Evolutionary conservation across 2,329 filamentous ascomycete species (phyloP), one percentile per base, ranked within the genome.

Genomic region (Colletotrichum trifolii): DNA sequence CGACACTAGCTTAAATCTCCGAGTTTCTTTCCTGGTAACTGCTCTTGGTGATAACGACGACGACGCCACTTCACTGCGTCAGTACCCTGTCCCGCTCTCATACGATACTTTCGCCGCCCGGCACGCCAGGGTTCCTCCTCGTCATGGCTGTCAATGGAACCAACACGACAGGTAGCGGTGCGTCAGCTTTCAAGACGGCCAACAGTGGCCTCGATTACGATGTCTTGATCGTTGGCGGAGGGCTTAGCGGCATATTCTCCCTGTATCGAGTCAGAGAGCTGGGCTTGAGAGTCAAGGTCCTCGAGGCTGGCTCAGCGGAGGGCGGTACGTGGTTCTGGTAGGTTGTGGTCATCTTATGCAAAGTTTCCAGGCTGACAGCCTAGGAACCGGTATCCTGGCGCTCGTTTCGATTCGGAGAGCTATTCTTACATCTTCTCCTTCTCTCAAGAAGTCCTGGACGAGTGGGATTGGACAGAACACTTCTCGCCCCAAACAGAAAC

Each of bases 281-380:
- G 10, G 77, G 77, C 2, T 70, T 76, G 46, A 70, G 71, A 47
- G 73, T 74, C 55, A 76, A 72, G 60, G 75, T 77, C 6, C 63
- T 82, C n/a, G 81, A 82, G 62, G 77, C 76, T 33, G 78, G 74
- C 11, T 73, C 75, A 13, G 75, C 72, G 6, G 76, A 77, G 39
- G 81, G 81, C 4, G 82, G 82, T 1, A 83, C 81, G 2, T 85
- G 83, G 82, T 76, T 74, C 59, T 80, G 77, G 78, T 74, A 68
- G 66, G 62, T 12, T 35, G 33, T 15, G 43, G 25, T 25, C 15
- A 38, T 34, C 8, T 10, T 48, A 8, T 11, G 12, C 25, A 47
- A 62, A n/a, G 9, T 36, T 12, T 15, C 25, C 4, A 33, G 9
- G 10, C 11, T 43, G 2, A 48, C 12, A 25, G 25, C 25, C 8